phyloP scores from a whole-genome alignment of 179 eudicot genomes.

The Spergularia azorica region DNA sequence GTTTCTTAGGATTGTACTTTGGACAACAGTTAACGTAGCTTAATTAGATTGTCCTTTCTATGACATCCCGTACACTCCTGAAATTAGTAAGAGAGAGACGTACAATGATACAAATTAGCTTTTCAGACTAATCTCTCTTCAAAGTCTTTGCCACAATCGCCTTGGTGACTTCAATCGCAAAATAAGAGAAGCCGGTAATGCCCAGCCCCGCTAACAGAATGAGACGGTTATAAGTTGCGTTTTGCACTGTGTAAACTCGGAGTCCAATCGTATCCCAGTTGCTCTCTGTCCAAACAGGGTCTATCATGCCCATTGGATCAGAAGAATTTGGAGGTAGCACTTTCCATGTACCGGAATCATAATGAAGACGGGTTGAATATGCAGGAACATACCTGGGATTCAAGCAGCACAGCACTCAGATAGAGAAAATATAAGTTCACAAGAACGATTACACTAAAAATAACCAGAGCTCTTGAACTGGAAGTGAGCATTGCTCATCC shows the following conservation, averaged over 20 bases:
- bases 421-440: not conserved
- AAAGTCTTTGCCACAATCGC: slow-evolving; percentile 62
- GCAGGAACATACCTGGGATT: slow-evolving; percentile 79
- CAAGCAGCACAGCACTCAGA: not conserved
- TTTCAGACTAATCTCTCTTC: slow-evolving; percentile 60
- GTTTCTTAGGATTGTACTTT: too few relatives aligned
- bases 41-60: not conserved
- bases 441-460: not conserved
- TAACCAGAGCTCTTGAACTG: not conserved
- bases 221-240: slow-evolving; percentile 55
- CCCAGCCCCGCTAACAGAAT: slow-evolving; percentile 60
- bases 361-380: slow-evolving; percentile 84
- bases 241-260: slow-evolving; percentile 61
- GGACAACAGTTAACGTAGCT: not conserved
- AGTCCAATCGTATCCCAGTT: slow-evolving; percentile 74
- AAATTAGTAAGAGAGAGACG: not conserved
- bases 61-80: not conserved
- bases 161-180: slow-evolving; percentile 48
- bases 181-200: slow-evolving; percentile 61
- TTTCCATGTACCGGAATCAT: slow-evolving; percentile 67
- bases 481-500: not conserved
- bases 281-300: slow-evolving; percentile 96
- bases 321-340: slow-evolving; percentile 65
- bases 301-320: slow-evolving; percentile 61
- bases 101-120: not conserved